A percentile compares a stretch with the other conserved stretches of the same genome.
Conservation (phyloP, 345 rosid species). For the Aquilaria sinensis region DNA sequence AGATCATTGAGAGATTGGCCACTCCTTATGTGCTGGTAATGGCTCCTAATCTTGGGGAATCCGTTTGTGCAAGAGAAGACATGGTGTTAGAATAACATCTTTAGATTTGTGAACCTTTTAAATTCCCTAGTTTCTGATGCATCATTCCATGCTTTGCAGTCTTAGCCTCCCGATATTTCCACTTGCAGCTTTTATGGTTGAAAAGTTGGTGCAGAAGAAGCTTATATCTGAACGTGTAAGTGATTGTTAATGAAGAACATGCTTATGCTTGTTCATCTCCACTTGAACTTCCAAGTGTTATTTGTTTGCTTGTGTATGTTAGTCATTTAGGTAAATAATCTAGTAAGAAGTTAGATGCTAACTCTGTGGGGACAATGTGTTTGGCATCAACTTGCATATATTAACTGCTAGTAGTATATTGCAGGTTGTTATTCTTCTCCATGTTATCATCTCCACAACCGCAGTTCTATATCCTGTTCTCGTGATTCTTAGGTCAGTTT, state of each 20-base stretch:
- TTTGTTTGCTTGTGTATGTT: background rate
- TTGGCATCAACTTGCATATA: background rate
- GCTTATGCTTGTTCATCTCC: background rate
- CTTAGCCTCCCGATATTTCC: constrained; percentile 73
- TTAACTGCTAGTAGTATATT: constrained; percentile 14
- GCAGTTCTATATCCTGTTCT: constrained; percentile 72
- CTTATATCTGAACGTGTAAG: constrained; percentile 55
- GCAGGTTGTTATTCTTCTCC: constrained; percentile 63
- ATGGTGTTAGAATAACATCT: background rate
- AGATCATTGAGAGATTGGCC: constrained; percentile 90
- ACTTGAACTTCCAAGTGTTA: background rate
- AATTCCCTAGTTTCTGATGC: background rate
- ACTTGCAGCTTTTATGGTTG: constrained; percentile 67
- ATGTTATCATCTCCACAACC: constrained; percentile 58
- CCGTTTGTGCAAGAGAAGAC: too few species aligned
- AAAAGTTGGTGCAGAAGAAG: constrained; percentile 53
- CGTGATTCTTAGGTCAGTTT: constrained; percentile 75
- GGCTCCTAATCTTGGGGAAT: background rate
- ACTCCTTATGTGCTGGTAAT: constrained; percentile 85
- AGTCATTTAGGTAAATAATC: background rate
- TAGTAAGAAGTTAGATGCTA: constrained; percentile 13
- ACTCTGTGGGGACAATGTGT: background rate
- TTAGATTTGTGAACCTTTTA: background rate
- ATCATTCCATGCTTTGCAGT: constrained; percentile 34
- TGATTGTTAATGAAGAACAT: constrained; percentile 1